These are phyloP conservation scores for Penicillium aurantiogriseum DNA, from an alignment of 2,329 filamentous ascomycete species.

Conservation along the genomic window DNA sequence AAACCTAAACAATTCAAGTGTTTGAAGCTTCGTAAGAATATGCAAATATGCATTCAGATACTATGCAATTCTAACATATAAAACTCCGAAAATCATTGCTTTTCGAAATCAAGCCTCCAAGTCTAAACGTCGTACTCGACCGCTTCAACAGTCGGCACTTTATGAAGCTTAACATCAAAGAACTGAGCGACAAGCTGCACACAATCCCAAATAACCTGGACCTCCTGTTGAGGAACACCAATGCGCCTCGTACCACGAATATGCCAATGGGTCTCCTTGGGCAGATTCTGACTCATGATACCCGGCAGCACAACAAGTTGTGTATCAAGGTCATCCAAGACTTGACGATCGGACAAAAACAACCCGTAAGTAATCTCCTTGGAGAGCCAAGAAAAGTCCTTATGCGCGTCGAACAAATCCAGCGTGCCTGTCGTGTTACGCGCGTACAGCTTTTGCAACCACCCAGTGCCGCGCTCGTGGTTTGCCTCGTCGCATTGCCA, in stretches of 20 bases:
- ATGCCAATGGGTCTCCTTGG: slow-evolving; percentile 47
- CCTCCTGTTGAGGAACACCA: slow-evolving; percentile 41
- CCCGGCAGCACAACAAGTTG: slow-evolving; percentile 45
- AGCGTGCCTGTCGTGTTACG: slow-evolving; percentile 44
- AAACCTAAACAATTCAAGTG: fast-evolving
- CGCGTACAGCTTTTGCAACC: slow-evolving; percentile 58
- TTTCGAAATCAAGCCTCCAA: background rate
- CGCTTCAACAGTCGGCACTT: slow-evolving; percentile 33
- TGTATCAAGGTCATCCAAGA: slow-evolving; percentile 45
- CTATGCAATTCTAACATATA: background rate
- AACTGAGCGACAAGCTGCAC: slow-evolving; percentile 31
- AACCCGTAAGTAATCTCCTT: slow-evolving; percentile 68
- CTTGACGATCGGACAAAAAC: slow-evolving; percentile 47
- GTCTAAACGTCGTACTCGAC: slow-evolving; percentile 33
- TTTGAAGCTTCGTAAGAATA: background rate
- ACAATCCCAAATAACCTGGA: slow-evolving; percentile 37
- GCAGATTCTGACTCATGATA: slow-evolving; percentile 48
- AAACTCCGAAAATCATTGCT: background rate
- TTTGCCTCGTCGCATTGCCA: slow-evolving; percentile 61
- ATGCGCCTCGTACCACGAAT: slow-evolving; percentile 45
- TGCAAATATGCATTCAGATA: no score
- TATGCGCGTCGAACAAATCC: slow-evolving; percentile 33
- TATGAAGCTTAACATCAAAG: slow-evolving; percentile 29
- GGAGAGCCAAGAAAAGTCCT: slow-evolving; percentile 67
- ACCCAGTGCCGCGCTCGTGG: slow-evolving; percentile 52